A percentile compares a stretch with the other conserved stretches of the same genome.
These are phyloP conservation scores for Hsuehochloa calcarea DNA, from an alignment of 176 grass and related monocot species.

Conservation along the genomic window DNA sequence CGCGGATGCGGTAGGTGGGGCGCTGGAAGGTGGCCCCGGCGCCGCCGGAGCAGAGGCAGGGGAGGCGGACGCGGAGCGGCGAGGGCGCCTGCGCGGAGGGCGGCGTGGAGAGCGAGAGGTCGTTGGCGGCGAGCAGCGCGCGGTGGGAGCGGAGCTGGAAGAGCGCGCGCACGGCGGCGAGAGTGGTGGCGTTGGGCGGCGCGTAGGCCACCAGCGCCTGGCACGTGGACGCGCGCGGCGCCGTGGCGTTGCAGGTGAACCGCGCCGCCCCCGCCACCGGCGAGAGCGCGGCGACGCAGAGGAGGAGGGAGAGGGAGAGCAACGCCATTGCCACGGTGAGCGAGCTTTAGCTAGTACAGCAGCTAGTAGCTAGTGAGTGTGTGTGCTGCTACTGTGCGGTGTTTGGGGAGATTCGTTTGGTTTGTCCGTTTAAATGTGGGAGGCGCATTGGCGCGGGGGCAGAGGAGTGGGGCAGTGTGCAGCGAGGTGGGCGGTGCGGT, in stretches of 20 bases:
- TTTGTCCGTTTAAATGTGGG: conserved; percentile 32
- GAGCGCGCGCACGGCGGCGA: conserved; percentile 49
- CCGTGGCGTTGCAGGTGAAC: conserved; percentile 64
- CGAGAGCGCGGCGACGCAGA: conserved; percentile 15
- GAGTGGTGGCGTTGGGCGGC: conserved; percentile 66
- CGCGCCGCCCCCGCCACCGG: conserved; percentile 29
- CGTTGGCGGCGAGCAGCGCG: conserved; percentile 66
- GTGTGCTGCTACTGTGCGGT: not conserved
- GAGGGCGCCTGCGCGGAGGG: conserved; percentile 30
- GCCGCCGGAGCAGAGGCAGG: conserved; percentile 85
- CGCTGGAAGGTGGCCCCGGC: conserved; percentile 57
- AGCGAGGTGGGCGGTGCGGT: conserved; percentile 31
- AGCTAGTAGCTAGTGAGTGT: not conserved
- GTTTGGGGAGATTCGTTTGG: conserved; percentile 1
- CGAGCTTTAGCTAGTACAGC: not conserved
- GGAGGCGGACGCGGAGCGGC: conserved; percentile 64
- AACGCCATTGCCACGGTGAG: not conserved
- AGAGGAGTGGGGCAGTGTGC: conserved; percentile 50
- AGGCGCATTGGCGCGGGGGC: conserved; percentile 36
- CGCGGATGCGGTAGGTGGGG: conserved; percentile 62
- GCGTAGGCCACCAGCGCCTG: conserved; percentile 77
- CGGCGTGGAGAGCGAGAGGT: conserved; percentile 51
- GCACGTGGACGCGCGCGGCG: conserved; percentile 47
- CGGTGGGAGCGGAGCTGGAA: conserved; percentile 92
- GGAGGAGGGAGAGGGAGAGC: not conserved